Base-by-base conservation (phyloP, 306 rosid species). In the Canavalia gladiata region DNA sequence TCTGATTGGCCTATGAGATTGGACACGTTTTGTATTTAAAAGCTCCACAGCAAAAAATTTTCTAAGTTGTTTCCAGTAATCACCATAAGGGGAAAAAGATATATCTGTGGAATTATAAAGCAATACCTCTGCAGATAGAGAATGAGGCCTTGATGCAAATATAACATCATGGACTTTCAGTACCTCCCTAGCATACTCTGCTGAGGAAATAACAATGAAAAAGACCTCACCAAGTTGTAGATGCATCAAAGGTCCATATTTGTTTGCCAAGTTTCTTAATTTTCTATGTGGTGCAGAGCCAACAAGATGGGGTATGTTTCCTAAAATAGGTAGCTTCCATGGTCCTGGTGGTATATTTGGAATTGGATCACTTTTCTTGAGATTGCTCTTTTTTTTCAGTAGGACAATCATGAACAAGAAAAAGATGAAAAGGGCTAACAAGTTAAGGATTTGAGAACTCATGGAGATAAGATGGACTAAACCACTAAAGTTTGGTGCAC, bases 221-320 rank as follows among this genome's bases (percentile, higher is more conserved):
- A 30, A 52, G 45, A 84, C 10, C 29, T 84, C 87, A 2, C 81
- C 87, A 5, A 84, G 52, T 73, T 81, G 66, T 0, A 87, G 76
- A 31, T 87, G 86, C 47, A 87, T 57, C 10, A 87, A 41, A 1
- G 81, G 82, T 1, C 90, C 90, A 81, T 87, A 43, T 47, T 25
- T 73, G 49, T 47, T 25, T 10, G 81, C 42, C 3, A 77, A 8
- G 0, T 77, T 65, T 65, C 74, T 51, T 35, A 78, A 43, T 54
- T 13, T 78, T 52, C 66, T 4, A 29, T 66, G 72, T n/a, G 72
- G 72, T n/a, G 34, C 6, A 2, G 74, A 58, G 28, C 63, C 59
- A 56, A 78, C 4, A 0, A 79, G 72, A 1, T 79, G 60, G 82
- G 43, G 84, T 30, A 84, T 3, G 45, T 60, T 84, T 50, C 84